A percentile compares a stretch with the other conserved stretches of the same genome.
Conservation (phyloP, 768 basidiomycete species). For the Kwoniella europaea region DNA sequence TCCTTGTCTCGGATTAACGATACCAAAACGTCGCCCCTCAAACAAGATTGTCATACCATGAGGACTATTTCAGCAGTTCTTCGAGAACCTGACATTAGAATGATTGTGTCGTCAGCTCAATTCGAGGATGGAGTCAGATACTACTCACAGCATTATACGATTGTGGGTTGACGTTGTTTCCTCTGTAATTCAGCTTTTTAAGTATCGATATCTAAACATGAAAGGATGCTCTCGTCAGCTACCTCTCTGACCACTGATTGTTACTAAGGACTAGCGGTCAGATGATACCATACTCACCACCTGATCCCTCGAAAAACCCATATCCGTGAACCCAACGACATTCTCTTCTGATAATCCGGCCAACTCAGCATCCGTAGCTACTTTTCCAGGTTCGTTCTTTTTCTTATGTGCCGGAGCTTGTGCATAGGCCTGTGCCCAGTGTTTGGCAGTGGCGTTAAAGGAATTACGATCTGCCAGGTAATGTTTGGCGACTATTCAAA, state of each 20-base stretch:
- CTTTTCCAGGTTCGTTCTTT: constrained; percentile 38
- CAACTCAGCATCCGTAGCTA: constrained; percentile 62
- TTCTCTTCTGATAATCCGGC: constrained; percentile 83
- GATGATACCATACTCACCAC: constrained; percentile 68
- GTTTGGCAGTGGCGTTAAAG: constrained; percentile 89
- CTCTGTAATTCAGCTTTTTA: constrained; percentile 50
- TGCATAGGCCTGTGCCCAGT: constrained; percentile 93
- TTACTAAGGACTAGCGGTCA: background rate
- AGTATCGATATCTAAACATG: constrained; percentile 41
- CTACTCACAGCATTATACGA: constrained; percentile 25
- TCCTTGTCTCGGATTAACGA: background rate
- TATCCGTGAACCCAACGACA: constrained; percentile 78
- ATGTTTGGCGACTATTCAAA: constrained; percentile 78
- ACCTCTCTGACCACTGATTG: background rate
- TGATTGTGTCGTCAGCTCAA: too few species aligned
- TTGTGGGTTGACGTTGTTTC: constrained; percentile 42
- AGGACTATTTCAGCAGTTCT: constrained; percentile 20
- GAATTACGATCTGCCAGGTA: constrained; percentile 83
- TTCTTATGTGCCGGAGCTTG: constrained; percentile 65
- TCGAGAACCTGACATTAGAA: constrained; percentile 15
- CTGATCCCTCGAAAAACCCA: constrained; percentile 81
- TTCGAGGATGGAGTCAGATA: background rate
- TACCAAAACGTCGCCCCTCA: background rate
- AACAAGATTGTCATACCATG: background rate
- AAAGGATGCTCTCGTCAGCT: background rate